Evolutionary conservation across 2,329 filamentous ascomycete genomes (phyloP), one percentile per base, ranked within the genome.

Genomic region (Xylaria sp.): DNA sequence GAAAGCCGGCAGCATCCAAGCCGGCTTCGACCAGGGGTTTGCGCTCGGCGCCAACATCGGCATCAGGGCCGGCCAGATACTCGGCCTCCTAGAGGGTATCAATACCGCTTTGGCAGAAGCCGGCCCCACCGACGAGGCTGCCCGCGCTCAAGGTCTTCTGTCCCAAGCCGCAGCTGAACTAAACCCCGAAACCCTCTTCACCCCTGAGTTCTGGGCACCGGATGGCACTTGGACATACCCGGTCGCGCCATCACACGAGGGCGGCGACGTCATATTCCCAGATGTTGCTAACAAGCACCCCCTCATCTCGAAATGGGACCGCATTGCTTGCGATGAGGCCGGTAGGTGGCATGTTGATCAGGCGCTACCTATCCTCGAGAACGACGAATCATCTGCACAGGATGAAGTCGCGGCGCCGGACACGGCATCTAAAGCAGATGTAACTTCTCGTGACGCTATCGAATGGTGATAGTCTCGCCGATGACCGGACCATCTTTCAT

Each of bases 1-100:
- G 36, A 98, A 98, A 78, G 87, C 87, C 30, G 81, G 85, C 56
- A 91, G 89, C 74, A 88, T 97, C 30, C 96, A 99, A 80, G 85
- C 85, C 15, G 95, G 95, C 0, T 98, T 99, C 76, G 96, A 99
- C 78, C 93, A 95, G 71, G 95, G 95, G 0, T 98, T 94, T 78
- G 85, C 89, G 15, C 84, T 98, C 0, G 96, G 96, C 13, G 94
- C 93, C 0, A 89, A 91, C 60, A 82, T 98, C 34, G 96, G 95
- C 0, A 79, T 92, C 71, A 85, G 86, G 32, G 91, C 90, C 0
- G 96, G 96, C 0, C 89, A 89, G 72, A 81, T 97, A 13, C 79
- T 97, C 3, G 96, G 96, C 0, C 81, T 93, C 4, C 76, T 97
- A 6, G 93, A 97, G 75, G 93, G 91, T 0, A 80, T 97, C 23